A percentile compares a stretch with the other conserved stretches of the same genome.
phyloP scores from a whole-genome alignment of 441 rosid genomes.

The Populus hybrid region DNA sequence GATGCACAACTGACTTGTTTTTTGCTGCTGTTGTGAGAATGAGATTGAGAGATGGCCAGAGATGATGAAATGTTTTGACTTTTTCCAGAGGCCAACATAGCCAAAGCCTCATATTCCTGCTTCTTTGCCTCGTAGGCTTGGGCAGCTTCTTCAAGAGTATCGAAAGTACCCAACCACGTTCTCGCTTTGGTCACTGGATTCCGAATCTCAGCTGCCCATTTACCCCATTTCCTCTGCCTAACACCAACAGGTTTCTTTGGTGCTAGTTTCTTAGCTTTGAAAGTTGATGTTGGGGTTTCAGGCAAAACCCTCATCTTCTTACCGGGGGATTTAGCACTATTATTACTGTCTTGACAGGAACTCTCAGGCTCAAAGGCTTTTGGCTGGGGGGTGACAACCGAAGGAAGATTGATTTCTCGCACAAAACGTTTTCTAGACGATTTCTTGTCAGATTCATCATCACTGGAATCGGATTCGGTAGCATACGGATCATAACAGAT shows the following conservation, averaged over 20 bases:
- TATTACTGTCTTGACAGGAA: slow-evolving; percentile 52
- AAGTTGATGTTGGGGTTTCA: slow-evolving; percentile 19
- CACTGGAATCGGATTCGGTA: slow-evolving; percentile 84
- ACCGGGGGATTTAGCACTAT: slow-evolving; percentile 30
- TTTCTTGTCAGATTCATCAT: slow-evolving; percentile 49
- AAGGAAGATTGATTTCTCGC: slow-evolving; percentile 51
- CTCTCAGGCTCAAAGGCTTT: slow-evolving; percentile 38
- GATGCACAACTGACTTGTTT: slow-evolving; percentile 14
- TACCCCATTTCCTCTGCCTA: slow-evolving; percentile 95
- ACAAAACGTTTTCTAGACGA: slow-evolving; percentile 44
- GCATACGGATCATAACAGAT: slow-evolving; percentile 80
- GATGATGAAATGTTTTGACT: slow-evolving; percentile 26
- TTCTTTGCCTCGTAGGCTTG: slow-evolving; percentile 68
- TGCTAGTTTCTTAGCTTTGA: slow-evolving; percentile 2
- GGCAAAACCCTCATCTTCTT: slow-evolving; percentile 32
- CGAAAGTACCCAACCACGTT: slow-evolving; percentile 86
- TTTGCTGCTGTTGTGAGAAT: neutral
- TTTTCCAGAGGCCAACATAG: slow-evolving; percentile 33
- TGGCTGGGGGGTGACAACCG: slow-evolving; percentile 16
- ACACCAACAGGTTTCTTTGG: slow-evolving; percentile 65
- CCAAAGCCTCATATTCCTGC: slow-evolving; percentile 52
- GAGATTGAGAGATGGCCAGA: slow-evolving; percentile 19
- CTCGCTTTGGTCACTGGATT: slow-evolving; percentile 69
- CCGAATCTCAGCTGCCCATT: slow-evolving; percentile 97
- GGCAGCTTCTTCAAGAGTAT: slow-evolving; percentile 84